phyloP scores from a whole-genome alignment of 352 stramenopile species.

The Thalassiosira mediterranea region DNA sequence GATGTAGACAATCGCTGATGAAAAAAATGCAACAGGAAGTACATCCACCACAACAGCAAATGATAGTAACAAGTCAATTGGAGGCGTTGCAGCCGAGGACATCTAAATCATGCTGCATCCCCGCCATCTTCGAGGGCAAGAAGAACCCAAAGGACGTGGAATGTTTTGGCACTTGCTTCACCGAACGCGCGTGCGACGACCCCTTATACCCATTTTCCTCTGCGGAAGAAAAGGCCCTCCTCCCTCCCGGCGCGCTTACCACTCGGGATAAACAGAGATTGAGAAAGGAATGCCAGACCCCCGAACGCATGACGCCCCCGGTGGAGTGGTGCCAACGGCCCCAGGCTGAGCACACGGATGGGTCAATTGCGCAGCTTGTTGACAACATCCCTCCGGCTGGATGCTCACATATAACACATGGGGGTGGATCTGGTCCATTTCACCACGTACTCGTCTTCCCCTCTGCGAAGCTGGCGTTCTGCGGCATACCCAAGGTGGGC shows the following conservation, averaged over 20 bases:
- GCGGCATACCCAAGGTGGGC: constrained; percentile 62
- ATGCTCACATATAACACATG: constrained; percentile 17
- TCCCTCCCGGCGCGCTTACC: constrained; percentile 5
- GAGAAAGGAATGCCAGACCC: neutral
- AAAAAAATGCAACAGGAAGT: too few relatives aligned
- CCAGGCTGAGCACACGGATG: neutral
- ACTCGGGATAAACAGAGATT: neutral
- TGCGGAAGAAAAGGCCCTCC: constrained; percentile 17
- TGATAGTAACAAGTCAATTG: too few relatives aligned
- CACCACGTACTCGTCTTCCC: constrained; percentile 63
- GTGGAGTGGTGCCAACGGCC: constrained; percentile 40
- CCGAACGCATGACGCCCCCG: constrained; percentile 15
- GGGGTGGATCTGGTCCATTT: constrained; percentile 24
- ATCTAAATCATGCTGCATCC: constrained; percentile 14
- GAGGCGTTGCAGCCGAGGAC: constrained; percentile 2
- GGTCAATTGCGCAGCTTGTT: neutral
- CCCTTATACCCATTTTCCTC: constrained; percentile 31
- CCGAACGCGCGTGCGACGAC: constrained; percentile 29
- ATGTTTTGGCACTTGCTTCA: constrained; percentile 34
- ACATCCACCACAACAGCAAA: too few relatives aligned
- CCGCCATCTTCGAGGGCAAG: constrained; percentile 1
- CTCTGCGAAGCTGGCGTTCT: constrained; percentile 58
- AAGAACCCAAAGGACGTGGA: constrained; percentile 12
- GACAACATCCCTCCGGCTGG: constrained; percentile 20
- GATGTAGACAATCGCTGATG: too few relatives aligned